Percentiles rank a stretch among this genome's conserved stretches.
Conservation (phyloP, 2,329 filamentous ascomycete species). For the Leptographium flavum region DNA sequence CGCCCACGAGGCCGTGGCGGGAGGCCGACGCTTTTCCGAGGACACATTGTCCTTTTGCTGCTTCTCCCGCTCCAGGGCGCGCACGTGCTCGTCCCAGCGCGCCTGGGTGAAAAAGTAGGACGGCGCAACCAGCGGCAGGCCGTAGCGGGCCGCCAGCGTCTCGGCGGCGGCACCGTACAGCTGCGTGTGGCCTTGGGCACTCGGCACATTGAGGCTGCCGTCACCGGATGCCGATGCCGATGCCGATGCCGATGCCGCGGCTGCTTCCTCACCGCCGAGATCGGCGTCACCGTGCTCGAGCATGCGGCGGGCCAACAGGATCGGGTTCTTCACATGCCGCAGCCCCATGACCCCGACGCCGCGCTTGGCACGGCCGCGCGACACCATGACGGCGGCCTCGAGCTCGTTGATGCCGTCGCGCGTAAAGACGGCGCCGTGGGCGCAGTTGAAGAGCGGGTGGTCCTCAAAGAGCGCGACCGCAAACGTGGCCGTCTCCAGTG, state of each 20-base stretch:
- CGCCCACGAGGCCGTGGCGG: slow-evolving; percentile 19
- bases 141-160: slow-evolving; percentile 50
- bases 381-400: slow-evolving; percentile 79
- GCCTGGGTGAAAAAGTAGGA: slow-evolving; percentile 66
- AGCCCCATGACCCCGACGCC: slow-evolving; percentile 66
- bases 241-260: not conserved
- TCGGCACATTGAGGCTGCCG: slow-evolving; percentile 16
- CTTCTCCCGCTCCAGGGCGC: slow-evolving; percentile 33
- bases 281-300: slow-evolving; percentile 52
- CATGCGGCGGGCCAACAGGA: slow-evolving; percentile 57
- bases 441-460: slow-evolving; percentile 71
- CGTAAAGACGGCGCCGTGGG: slow-evolving; percentile 75
- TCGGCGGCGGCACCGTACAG: slow-evolving; percentile 50
- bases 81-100: slow-evolving; percentile 55
- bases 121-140: slow-evolving; percentile 53
- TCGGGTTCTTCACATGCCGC: slow-evolving; percentile 62
- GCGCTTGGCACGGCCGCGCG: slow-evolving; percentile 55
- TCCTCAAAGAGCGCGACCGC: slow-evolving; percentile 68
- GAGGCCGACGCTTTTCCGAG: too few relatives aligned
- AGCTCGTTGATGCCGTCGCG: slow-evolving; percentile 71
- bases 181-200: slow-evolving; percentile 34
- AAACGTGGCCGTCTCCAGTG: slow-evolving; percentile 60
- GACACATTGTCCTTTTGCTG: not conserved
- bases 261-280: slow-evolving; percentile 16
- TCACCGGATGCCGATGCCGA: slow-evolving; percentile 35